Percentiles rank a stretch among this genome's conserved stretches.
phyloP scores from a whole-genome alignment of 2,329 filamentous ascomycete genomes.

The Teratosphaeria zuluensis region DNA sequence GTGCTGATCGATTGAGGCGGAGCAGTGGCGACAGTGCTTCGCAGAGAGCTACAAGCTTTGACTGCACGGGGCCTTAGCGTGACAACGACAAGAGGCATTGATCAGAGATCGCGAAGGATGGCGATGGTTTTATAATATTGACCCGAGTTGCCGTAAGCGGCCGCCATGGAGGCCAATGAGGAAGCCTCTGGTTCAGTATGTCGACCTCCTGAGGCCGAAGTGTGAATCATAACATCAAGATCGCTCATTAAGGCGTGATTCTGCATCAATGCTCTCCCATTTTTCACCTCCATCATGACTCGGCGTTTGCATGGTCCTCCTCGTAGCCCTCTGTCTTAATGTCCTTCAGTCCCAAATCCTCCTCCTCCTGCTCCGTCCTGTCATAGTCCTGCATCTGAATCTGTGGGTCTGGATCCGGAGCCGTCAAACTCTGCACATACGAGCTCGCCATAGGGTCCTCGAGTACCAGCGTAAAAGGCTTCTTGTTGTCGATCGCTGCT shows the following conservation, averaged over 20 bases:
- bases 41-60: background rate
- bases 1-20: background rate
- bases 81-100: background rate
- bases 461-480: conserved; percentile 72
- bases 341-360: conserved; percentile 79
- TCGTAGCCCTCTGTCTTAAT: conserved; percentile 90
- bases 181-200: background rate
- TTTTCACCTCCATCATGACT: background rate
- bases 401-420: conserved; percentile 72
- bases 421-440: conserved; percentile 80
- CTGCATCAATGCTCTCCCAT: background rate
- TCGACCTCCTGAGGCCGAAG: background rate
- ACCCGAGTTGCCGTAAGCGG: background rate
- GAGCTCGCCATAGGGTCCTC: conserved; percentile 84
- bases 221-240: background rate
- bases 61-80: background rate
- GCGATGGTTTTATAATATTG: background rate
- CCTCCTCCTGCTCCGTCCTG: conserved; percentile 83
- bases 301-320: conserved; percentile 8
- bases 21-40: background rate
- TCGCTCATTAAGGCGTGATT: background rate
- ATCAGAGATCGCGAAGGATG: background rate
- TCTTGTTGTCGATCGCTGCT: conserved; percentile 67
- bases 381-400: conserved; percentile 75
- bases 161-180: background rate